Evolutionary conservation across 768 basidiomycete species (phyloP).

Genomic region (Guyanaporus albipodus): DNA sequence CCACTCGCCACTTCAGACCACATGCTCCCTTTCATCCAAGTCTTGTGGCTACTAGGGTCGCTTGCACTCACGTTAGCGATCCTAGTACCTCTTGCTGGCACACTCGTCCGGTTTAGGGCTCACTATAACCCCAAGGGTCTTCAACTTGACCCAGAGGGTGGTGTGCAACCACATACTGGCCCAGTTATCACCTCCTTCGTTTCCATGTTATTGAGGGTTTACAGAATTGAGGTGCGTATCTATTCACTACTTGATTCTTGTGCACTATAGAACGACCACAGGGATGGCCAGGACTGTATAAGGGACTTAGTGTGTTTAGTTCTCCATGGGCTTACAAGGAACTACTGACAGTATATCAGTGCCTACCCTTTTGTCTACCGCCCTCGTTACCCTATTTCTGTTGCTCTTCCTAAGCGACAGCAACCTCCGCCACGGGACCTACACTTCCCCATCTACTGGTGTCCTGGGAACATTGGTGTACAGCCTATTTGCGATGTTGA

Average conservation of each 20-base stretch:
- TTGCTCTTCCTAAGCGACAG: slow-evolving; percentile 55
- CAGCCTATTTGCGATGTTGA: slow-evolving; percentile 58
- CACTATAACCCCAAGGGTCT: slow-evolving; percentile 86
- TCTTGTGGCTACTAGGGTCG: slow-evolving; percentile 42
- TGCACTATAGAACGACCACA: slow-evolving; percentile 20
- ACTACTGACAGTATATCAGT: slow-evolving; percentile 42
- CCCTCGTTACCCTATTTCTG: slow-evolving; percentile 54
- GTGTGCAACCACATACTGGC: slow-evolving; percentile 69
- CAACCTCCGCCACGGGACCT: slow-evolving; percentile 58
- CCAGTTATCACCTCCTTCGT: slow-evolving; percentile 76
- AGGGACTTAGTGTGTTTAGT: slow-evolving; percentile 57
- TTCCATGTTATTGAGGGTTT: slow-evolving; percentile 68
- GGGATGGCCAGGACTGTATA: slow-evolving; percentile 76
- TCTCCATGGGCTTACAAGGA: slow-evolving; percentile 24
- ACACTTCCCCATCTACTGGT: slow-evolving; percentile 59
- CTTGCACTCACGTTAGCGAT: slow-evolving; percentile 51
- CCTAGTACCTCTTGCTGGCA: slow-evolving; percentile 60
- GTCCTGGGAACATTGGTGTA: slow-evolving; percentile 61
- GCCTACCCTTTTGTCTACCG: slow-evolving; percentile 46
- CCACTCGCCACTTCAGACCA: slow-evolving; percentile 2
- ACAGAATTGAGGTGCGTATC: slow-evolving; percentile 62
- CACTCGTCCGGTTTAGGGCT: slow-evolving; percentile 72
- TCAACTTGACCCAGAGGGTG: slow-evolving; percentile 73
- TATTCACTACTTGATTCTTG: not conserved
- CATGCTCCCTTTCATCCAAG: slow-evolving; percentile 36